These are phyloP conservation scores for Fistulinella prunicolor DNA, from an alignment of 768 basidiomycete species.

Conservation along the genomic window DNA sequence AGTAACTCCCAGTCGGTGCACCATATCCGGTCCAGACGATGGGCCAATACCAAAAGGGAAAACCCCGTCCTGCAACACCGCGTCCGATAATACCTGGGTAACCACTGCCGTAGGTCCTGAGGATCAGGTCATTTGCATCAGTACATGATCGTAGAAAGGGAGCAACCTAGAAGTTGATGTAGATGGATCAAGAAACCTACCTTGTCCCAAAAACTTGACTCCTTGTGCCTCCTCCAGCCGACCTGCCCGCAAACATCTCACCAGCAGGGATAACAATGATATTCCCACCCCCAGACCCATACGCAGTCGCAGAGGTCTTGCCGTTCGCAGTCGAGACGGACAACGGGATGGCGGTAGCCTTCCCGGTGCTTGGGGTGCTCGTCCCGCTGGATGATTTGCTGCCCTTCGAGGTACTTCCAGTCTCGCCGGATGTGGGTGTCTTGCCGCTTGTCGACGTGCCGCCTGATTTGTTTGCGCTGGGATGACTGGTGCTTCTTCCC, in stretches of 20 bases:
- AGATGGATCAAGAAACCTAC: no score
- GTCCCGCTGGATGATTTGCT: constrained; percentile 2
- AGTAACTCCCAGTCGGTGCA: constrained; percentile 31
- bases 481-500: constrained; percentile 4
- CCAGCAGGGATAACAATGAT: constrained; percentile 40
- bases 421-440: background rate
- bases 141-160: background rate
- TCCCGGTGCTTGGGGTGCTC: constrained; percentile 6
- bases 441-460: background rate
- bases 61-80: constrained; percentile 48
- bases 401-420: background rate
- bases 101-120: constrained; percentile 59
- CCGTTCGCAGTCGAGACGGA: constrained; percentile 18
- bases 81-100: constrained; percentile 49
- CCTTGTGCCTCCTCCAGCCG: constrained; percentile 52
- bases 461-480: constrained; percentile 9
- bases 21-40: constrained; percentile 43
- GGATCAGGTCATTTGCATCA: constrained; percentile 1
- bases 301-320: constrained; percentile 28
- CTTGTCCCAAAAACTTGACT: constrained; percentile 41
- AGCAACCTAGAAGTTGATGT: background rate
- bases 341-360: constrained; percentile 19
- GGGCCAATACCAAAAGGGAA: constrained; percentile 71
- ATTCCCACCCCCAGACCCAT: constrained; percentile 34
- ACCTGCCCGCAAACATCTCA: constrained; percentile 45